Evolutionary conservation across 495 filamentous ascomycete species (phyloP).

Genomic region (Trichoderma orchidacearum): DNA sequence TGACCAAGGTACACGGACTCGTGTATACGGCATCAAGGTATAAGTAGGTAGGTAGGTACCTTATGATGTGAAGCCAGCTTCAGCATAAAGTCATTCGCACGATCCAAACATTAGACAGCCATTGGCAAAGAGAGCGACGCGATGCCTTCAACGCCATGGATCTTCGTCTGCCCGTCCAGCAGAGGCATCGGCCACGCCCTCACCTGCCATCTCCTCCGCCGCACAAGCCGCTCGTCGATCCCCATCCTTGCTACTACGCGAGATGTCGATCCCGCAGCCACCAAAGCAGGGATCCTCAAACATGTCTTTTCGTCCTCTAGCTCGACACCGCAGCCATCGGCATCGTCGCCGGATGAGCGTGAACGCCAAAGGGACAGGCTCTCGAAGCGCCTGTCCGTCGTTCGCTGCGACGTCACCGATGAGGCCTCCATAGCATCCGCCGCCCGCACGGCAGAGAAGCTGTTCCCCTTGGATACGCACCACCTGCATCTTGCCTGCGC

Average conservation of each 20-base stretch:
- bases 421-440: slow-evolving; percentile 34
- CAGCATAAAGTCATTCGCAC: no score
- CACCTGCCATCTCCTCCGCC: slow-evolving; percentile 49
- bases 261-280: slow-evolving; percentile 23
- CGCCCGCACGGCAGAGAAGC: slow-evolving; percentile 18
- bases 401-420: slow-evolving; percentile 22
- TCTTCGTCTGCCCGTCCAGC: slow-evolving; percentile 3
- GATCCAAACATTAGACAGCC: no score
- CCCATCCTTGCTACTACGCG: slow-evolving; percentile 65
- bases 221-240: slow-evolving; percentile 31
- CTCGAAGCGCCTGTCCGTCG: slow-evolving; percentile 12
- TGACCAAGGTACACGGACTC: no score
- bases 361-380: neutral
- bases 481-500: slow-evolving; percentile 58
- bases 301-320: slow-evolving; percentile 18
- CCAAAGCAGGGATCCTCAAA: slow-evolving; percentile 39
- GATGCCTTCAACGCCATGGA: slow-evolving; percentile 2
- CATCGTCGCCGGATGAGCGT: neutral
- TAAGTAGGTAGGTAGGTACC: no score
- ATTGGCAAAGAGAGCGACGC: no score
- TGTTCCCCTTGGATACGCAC: slow-evolving; percentile 33
- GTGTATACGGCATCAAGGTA: no score
- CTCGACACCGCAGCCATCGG: neutral
- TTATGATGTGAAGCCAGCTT: no score
- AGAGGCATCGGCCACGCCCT: slow-evolving; percentile 32